Conservation (phyloP, 2,329 filamentous ascomycete species). For the Geosmithia putterillii region DNA sequence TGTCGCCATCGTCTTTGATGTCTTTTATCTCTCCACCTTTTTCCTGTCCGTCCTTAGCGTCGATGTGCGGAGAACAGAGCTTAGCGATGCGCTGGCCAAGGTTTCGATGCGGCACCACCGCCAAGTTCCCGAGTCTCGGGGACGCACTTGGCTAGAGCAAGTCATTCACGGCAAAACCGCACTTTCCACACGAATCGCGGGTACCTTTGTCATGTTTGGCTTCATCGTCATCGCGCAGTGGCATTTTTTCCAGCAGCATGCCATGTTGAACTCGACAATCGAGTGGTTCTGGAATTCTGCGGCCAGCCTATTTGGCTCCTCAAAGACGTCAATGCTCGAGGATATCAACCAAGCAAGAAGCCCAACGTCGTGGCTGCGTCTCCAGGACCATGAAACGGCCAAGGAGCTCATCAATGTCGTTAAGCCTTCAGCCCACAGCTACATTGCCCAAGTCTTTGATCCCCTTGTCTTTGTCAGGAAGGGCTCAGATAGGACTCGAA, state of each 20-base stretch:
- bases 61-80: conserved; percentile 63
- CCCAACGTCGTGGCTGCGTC: conserved; percentile 62
- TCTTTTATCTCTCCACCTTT: conserved; percentile 68
- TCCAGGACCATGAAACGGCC: conserved; percentile 71
- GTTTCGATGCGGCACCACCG: conserved; percentile 23
- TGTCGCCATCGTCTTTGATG: conserved; percentile 64
- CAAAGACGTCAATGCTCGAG: conserved; percentile 30
- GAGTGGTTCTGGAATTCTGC: conserved; percentile 2
- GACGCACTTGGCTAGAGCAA: conserved; percentile 40
- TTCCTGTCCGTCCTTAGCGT: conserved; percentile 70
- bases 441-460: conserved; percentile 62
- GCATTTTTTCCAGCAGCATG: conserved; percentile 59
- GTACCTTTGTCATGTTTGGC: conserved; percentile 59
- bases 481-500: conserved; percentile 52
- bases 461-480: conserved; percentile 62
- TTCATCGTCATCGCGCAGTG: conserved; percentile 65
- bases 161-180: conserved; percentile 53
- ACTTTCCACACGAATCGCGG: conserved; percentile 61
- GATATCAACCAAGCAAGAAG: conserved; percentile 63
- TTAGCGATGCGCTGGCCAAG: conserved; percentile 58
- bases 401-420: conserved; percentile 65
- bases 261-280: conserved; percentile 16
- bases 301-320: conserved; percentile 14
- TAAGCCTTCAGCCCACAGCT: conserved; percentile 59
- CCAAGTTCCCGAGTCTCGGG: conserved; percentile 1